These are phyloP conservation scores for Colletotrichum ledebouriae DNA, from an alignment of 2,329 filamentous ascomycete species.

Conservation along the genomic window DNA sequence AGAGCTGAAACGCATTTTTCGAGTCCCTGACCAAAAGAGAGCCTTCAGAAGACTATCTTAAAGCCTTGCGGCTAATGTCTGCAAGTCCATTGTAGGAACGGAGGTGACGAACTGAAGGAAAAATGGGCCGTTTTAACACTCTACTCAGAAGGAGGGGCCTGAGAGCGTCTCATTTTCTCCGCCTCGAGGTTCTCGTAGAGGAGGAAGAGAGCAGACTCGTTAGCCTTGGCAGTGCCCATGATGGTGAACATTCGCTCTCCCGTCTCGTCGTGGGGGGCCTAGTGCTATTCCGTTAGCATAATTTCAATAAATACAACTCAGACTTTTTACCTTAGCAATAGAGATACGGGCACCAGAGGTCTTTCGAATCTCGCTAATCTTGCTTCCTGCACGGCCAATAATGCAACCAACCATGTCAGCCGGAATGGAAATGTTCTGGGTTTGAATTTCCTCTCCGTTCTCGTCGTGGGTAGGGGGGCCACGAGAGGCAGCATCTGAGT, in stretches of 20 bases:
- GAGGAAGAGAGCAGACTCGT: conserved; percentile 95
- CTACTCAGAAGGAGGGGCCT: conserved; percentile 70
- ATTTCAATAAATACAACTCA: neutral
- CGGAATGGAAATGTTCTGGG: conserved; percentile 99
- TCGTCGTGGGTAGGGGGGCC: conserved; percentile 92
- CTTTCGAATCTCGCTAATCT: conserved; percentile 99
- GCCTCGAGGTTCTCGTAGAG: conserved; percentile 99
- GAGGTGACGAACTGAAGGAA: conserved; percentile 24
- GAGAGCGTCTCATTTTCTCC: conserved; percentile 98
- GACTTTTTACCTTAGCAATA: conserved; percentile 81
- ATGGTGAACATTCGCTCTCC: conserved; percentile 99
- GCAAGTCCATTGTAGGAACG: conserved; percentile 26
- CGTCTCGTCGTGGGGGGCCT: conserved; percentile 94
- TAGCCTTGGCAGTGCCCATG: conserved; percentile 92
- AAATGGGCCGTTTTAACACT: conserved; percentile 21
- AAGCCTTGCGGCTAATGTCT: conserved; percentile 41
- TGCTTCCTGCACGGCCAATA: conserved; percentile 93
- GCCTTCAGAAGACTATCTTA: neutral
- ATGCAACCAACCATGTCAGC: conserved; percentile 99
- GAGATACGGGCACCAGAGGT: conserved; percentile 96
- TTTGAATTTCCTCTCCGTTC: conserved; percentile 97
- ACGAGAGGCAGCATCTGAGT: conserved; percentile 83
- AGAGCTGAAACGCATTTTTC: conserved; percentile 17
- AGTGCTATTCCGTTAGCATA: conserved; percentile 36
- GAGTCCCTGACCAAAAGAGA: conserved; percentile 27